Evolutionary conservation across 192 early-diverging fungal genomes (phyloP), one percentile per base, ranked within the genome.

Genomic region (Backusella mclennaniae): DNA sequence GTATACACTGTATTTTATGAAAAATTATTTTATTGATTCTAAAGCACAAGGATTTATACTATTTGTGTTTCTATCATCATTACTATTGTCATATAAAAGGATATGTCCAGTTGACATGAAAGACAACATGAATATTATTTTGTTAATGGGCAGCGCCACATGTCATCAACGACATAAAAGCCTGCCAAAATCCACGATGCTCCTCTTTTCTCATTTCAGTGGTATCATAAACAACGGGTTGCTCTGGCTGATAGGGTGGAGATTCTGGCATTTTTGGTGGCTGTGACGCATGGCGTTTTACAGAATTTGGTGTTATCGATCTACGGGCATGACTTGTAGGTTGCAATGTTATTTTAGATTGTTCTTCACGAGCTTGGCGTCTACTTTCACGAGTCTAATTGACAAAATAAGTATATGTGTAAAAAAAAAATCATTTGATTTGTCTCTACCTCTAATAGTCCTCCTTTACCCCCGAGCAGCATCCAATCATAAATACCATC

Each of bases 401-500:
- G n/a, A 59, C 56, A 59, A 59, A 59, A 59, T 59, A 26, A 59
- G 29, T 29, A 72, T 26, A 53, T 35, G 41, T 38, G 31, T 33
- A 23, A 29, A 23, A 42, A 36, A 21, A 38, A 35, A 21, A 39
- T 12, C 26, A 19, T 52, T 33, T 35, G 71, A n/a, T 53, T 53
- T 11, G 5, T 49, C 4, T 49, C 11, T 38, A 71, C 39, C 35
- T 42, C 38, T 76, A 82, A 77, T 44, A 87, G 82, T 80, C 84
- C 84, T n/a, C 88, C 88, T 68, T 88, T 88, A 63, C 88, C 88
- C 69, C 82, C 86, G 14, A 89, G 69, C 23, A 87, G 56, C 83
- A 95, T 95, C 97, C 97, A 99, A 84, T 99, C 97, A 76, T 95
- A 99, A 35, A 98, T 87, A 19, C 93, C 92, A 82, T 99, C 97